phyloP scores from a whole-genome alignment of 169 alveolate species.

The Plasmodium cynomolgi region DNA sequence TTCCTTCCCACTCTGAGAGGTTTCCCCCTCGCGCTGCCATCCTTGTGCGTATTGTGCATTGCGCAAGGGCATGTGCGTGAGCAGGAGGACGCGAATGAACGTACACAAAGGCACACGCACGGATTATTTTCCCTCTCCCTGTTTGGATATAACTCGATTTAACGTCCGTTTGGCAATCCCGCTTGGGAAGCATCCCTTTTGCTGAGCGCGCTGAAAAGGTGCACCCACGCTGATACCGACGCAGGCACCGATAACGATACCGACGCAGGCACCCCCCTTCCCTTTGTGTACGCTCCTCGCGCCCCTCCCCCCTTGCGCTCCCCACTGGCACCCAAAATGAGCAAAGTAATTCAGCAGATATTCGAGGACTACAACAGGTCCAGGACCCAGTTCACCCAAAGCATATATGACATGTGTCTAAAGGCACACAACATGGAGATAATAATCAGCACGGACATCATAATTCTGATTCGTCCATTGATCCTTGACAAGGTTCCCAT shows the following conservation, averaged over 20 bases:
- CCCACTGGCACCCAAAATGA: conserved; percentile 54
- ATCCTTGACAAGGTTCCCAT: conserved; percentile 60
- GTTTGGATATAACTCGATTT: too few species aligned
- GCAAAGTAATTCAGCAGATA: conserved; percentile 44
- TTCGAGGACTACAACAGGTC: conserved; percentile 60
- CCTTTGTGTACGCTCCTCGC: too few species aligned
- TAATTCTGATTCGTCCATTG: conserved; percentile 58
- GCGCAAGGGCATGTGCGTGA: neutral
- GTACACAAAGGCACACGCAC: neutral
- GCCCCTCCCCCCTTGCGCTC: neutral
- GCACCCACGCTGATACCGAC: too few species aligned
- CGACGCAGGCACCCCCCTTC: too few species aligned
- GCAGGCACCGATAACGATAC: too few species aligned
- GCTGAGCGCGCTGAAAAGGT: too few species aligned
- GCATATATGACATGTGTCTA: conserved; percentile 43
- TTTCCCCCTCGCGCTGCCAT: neutral
- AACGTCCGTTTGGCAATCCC: too few species aligned
- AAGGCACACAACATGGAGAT: conserved; percentile 61
- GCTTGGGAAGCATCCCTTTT: too few species aligned
- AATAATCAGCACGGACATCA: conserved; percentile 58
- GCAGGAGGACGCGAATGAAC: neutral
- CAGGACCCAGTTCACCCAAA: conserved; percentile 51
- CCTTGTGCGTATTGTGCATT: neutral
- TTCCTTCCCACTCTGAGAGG: neutral
- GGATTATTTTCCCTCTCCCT: too few species aligned